Evolutionary conservation across 164 flowering plant species (phyloP), one percentile per base, ranked within the genome.

Genomic region (Berberis vulgaris): DNA sequence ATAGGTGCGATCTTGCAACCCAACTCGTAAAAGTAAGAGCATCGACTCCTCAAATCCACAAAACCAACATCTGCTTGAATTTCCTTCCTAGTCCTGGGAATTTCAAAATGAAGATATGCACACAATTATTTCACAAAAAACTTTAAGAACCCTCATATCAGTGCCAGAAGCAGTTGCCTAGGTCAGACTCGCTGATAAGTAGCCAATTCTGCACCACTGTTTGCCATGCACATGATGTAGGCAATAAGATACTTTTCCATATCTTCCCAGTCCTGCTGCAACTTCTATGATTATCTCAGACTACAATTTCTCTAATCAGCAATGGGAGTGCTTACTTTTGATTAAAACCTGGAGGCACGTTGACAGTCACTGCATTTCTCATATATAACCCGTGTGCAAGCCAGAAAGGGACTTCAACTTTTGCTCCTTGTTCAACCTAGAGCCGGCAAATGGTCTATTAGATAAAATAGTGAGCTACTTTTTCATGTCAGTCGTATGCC

Each of bases 321-420:
- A 52, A 10, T 52, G n/a, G 13, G 11, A 6, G n/a, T 10, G 13
- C 4, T 52, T 52, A 52, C 54, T 52, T 52, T 52, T 52, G 91
- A 71, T 86, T 85, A 67, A 84, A 93, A 74, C 90, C 84, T 4
- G 84, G 49, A 8, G 96, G 96, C 61, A 81, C 70, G n/a, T 64
- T 75, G 49, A 85, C 68, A 0, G 81, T 68, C 52, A 79, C 84
- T 50, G 83, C 85, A 73, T 88, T 84, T 71, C 96, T 80, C 72
- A 71, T 61, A 64, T 80, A 78, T 55, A 92, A 69, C 67, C 89
- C 98, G 50, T 83, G 81, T 56, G 96, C 87, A 67, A 93, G 92
- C 98, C 98, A 93, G 64, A 88, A 87, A 43, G 97, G 97, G 26
- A 93, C 72, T 72, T 93, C 98, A 41, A 86, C 83, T 69, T 83